A percentile compares a stretch with the other conserved stretches of the same genome.
Evolutionary conservation across 495 filamentous ascomycete genomes (phyloP).

Genomic region (Bathelium albidoporum): DNA sequence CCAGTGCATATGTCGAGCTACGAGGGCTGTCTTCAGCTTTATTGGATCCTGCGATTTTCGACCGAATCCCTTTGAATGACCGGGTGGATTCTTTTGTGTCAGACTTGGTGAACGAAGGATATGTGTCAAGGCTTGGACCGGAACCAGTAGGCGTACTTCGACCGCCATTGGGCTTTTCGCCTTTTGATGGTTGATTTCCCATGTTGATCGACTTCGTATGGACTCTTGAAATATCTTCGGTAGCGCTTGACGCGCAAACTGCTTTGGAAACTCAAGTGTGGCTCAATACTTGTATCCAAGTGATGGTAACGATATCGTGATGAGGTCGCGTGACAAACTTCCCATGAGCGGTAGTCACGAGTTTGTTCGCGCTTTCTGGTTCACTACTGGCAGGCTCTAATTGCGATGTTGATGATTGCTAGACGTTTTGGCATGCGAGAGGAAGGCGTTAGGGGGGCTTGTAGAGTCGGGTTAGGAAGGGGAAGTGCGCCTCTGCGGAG

Average conservation of each 20-base stretch:
- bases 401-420: not conserved
- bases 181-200: slow-evolving; percentile 82
- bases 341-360: not conserved
- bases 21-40: slow-evolving; percentile 70
- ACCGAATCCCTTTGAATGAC: slow-evolving; percentile 65
- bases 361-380: not conserved
- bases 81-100: slow-evolving; percentile 92
- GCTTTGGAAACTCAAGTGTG: not conserved
- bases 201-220: slow-evolving; percentile 50
- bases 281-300: not conserved
- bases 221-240: slow-evolving; percentile 13
- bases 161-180: slow-evolving; percentile 35
- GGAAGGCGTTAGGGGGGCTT: slow-evolving; percentile 42
- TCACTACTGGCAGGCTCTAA: not conserved
- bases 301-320: not conserved
- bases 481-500: slow-evolving; percentile 40
- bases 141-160: slow-evolving; percentile 33
- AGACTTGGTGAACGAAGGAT: slow-evolving; percentile 83
- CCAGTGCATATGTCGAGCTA: slow-evolving; percentile 54
- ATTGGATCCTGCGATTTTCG: slow-evolving; percentile 61
- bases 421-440: not conserved
- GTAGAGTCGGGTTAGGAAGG: slow-evolving; percentile 46
- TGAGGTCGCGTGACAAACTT: slow-evolving; percentile 2
- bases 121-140: slow-evolving; percentile 49
- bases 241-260: slow-evolving; percentile 21